Base-by-base conservation (phyloP, 257 asterid species). In the Coffea eugenioides region DNA sequence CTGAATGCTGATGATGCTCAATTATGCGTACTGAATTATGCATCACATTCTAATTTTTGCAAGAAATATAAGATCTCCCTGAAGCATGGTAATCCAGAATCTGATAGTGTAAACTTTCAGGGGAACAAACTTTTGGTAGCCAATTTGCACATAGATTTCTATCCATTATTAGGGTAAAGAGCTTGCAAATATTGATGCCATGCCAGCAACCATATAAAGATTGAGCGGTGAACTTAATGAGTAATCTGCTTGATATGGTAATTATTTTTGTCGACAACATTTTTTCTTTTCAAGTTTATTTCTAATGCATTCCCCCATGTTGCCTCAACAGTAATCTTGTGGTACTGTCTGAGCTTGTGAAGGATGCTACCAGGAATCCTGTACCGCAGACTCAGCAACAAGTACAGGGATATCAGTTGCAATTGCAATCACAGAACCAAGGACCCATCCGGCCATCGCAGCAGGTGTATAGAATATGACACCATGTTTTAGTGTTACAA, bases 311-410 rank as follows among this genome's bases (percentile, higher is more conserved):
- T 76, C 64, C 23, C 82, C 77, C 76, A 79, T 72, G 77, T 86
- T 83, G 73, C 52, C 89, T 91, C 96, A 69, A 48, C 94, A 93
- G 99, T 85, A 93, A 90, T 83, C 88, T 95, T 78, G 93, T 89
- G 79, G 80, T 84, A 71, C 82, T 95, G 68, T 80, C 91, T 57
- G 97, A 92, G 85, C 86, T 95, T 82, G 94, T 94, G 87, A 95
- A 92, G 88, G 97, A 91, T 80, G 90, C 86, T 84, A 85, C 91
- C 65, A 92, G 88, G 87, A 90, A 80, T 81, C 65, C 72, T 79
- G 92, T 81, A 52, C 97, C 84, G 71, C 97, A 87, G 88, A 81
- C 84, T 84, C 97, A 85, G 80, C 97, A 88, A 79, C 97, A 90
- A 81, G 80, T 82, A 54, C 89, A 84, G 80, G 92, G 91, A 79